Percentiles rank a stretch among this genome's conserved stretches.
Evolutionary conservation across 805 yeast species (phyloP).

Genomic region (Scheffersomyces amazonensis): DNA sequence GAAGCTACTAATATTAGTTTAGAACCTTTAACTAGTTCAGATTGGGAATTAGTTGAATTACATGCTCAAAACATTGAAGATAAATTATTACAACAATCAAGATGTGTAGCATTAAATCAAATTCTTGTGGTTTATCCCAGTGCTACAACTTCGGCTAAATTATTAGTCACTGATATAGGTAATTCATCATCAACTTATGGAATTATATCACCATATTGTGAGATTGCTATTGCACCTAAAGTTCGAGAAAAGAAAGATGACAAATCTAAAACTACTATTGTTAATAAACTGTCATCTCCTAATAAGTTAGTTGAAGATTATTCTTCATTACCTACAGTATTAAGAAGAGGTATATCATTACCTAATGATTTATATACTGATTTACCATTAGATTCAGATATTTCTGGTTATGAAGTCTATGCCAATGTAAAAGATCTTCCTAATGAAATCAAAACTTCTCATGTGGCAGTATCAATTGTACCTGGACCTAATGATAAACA

Average conservation of each 20-base stretch:
- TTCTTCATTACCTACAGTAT: conserved; percentile 28
- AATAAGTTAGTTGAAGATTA: conserved; percentile 21
- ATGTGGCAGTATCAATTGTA: conserved; percentile 49
- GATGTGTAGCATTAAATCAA: conserved; percentile 65
- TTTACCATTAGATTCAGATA: conserved; percentile 11
- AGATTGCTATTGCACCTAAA: conserved; percentile 74
- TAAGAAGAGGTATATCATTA: conserved; percentile 53
- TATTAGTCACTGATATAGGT: conserved; percentile 47
- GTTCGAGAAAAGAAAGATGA: conserved; percentile 21
- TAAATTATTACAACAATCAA: conserved; percentile 70
- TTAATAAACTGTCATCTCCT: conserved; percentile 17
- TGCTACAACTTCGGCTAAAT: conserved; percentile 55
- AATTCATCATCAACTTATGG: conserved; percentile 43
- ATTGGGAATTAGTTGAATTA: conserved; percentile 88
- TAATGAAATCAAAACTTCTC: conserved; percentile 26
- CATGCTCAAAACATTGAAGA: conserved; percentile 78
- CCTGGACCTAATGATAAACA: conserved; percentile 46
- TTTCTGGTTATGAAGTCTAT: conserved; percentile 40
- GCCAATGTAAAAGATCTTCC: conserved; percentile 38
- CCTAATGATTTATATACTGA: conserved; percentile 45
- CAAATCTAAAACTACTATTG: conserved; percentile 23
- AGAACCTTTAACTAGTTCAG: conserved; percentile 74
- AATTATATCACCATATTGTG: conserved; percentile 59
- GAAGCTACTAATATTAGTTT: conserved; percentile 62
- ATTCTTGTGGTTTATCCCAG: conserved; percentile 68